Conservation (phyloP, 2,329 filamentous ascomycete species). For the Trichophyton rubrum region DNA sequence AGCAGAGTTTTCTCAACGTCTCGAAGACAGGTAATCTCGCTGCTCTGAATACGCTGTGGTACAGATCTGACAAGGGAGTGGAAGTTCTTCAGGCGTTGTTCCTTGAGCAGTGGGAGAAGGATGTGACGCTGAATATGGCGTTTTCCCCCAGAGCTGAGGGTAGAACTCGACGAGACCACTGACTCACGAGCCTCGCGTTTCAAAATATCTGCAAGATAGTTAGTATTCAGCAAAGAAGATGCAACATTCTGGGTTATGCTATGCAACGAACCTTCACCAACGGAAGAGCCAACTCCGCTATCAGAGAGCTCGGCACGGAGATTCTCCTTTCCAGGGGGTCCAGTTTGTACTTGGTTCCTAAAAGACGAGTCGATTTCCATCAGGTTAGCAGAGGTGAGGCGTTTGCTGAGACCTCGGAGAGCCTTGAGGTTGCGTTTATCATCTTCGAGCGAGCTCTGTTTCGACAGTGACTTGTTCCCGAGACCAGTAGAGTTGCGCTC, state of each 20-base stretch:
- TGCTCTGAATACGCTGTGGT: slow-evolving; percentile 65
- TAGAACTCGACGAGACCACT: slow-evolving; percentile 40
- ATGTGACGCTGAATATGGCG: slow-evolving; percentile 70
- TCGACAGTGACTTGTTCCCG: slow-evolving; percentile 26
- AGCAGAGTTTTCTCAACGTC: slow-evolving; percentile 90
- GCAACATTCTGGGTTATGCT: slow-evolving; percentile 25
- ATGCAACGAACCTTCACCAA: slow-evolving; percentile 39
- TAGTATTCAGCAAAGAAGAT: slow-evolving; percentile 27
- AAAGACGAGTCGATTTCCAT: slow-evolving; percentile 20
- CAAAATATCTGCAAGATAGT: neutral
- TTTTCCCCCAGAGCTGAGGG: slow-evolving; percentile 56
- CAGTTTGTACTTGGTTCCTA: slow-evolving; percentile 16
- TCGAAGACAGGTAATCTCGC: slow-evolving; percentile 78
- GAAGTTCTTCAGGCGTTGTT: slow-evolving; percentile 64
- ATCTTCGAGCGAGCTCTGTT: slow-evolving; percentile 26
- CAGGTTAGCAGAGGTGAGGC: slow-evolving; percentile 35
- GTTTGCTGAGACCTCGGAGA: slow-evolving; percentile 46
- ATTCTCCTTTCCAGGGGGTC: slow-evolving; percentile 34
- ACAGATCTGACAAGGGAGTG: slow-evolving; percentile 66
- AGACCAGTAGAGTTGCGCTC: slow-evolving; percentile 47
- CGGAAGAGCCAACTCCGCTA: slow-evolving; percentile 75
- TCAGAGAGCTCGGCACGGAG: slow-evolving; percentile 62
- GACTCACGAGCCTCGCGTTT: slow-evolving; percentile 26
- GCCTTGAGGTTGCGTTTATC: slow-evolving; percentile 47
- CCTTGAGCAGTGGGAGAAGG: slow-evolving; percentile 62